These are phyloP conservation scores for Aureobasidium melanogenum DNA, from an alignment of 2,329 filamentous ascomycete species.

Conservation along the genomic window DNA sequence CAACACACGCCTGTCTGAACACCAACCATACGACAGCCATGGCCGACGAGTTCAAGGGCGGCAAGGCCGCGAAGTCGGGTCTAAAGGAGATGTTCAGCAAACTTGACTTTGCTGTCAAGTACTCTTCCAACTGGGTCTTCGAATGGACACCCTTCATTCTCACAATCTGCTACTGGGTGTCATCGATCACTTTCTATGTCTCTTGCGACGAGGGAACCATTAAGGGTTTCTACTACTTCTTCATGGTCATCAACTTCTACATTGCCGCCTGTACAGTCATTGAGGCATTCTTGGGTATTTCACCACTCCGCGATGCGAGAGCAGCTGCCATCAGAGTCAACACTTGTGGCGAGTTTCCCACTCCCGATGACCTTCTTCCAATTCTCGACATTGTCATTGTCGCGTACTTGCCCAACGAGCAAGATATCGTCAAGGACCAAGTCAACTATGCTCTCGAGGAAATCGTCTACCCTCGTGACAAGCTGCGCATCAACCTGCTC, in stretches of 20 bases:
- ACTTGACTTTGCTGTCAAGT: not conserved
- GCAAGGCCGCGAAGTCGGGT: not conserved
- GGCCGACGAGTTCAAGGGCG: constrained; percentile 3
- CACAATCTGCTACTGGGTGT: constrained; percentile 23
- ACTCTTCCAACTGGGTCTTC: constrained; percentile 22
- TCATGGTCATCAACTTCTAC: constrained; percentile 26
- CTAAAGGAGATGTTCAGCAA: not conserved
- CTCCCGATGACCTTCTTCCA: constrained; percentile 25
- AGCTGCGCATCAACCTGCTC: constrained; percentile 38
- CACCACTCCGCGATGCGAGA: constrained; percentile 22
- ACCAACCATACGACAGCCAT: not conserved
- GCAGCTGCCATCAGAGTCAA: constrained; percentile 21
- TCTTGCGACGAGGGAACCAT: constrained; percentile 21
- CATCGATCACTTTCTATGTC: constrained; percentile 23
- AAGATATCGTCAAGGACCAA: constrained; percentile 42
- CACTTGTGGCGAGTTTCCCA: constrained; percentile 18
- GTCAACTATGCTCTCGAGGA: constrained; percentile 39
- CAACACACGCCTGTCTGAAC: not conserved
- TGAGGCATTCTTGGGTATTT: constrained; percentile 24
- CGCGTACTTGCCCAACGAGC: constrained; percentile 42
- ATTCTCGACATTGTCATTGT: constrained; percentile 41
- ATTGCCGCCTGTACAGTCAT: constrained; percentile 22
- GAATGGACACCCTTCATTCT: constrained; percentile 24
- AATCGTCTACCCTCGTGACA: constrained; percentile 37
- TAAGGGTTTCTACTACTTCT: constrained; percentile 26